These are phyloP conservation scores for Linnemannia schmuckeri DNA, from an alignment of 192 early-diverging fungal species.

Conservation along the genomic window DNA sequence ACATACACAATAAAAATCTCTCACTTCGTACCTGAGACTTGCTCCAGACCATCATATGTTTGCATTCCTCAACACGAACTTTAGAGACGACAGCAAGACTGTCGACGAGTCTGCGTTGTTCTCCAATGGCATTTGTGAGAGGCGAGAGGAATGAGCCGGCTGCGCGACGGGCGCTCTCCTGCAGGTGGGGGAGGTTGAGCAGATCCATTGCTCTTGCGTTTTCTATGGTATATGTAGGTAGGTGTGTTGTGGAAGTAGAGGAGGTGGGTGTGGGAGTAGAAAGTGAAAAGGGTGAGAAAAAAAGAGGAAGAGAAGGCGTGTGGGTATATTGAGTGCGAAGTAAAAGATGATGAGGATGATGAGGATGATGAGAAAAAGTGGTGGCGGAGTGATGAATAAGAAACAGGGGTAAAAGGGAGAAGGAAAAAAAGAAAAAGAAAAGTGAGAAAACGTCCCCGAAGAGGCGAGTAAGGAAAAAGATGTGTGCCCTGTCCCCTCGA, in stretches of 20 bases:
- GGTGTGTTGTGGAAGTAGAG: not conserved
- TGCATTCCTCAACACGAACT: slow-evolving; percentile 52
- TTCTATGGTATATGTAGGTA: not conserved
- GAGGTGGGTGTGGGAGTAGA: not conserved
- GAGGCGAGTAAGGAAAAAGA: not conserved
- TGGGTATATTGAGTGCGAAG: not conserved
- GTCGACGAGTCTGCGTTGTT: slow-evolving; percentile 48
- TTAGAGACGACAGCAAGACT: slow-evolving; percentile 46
- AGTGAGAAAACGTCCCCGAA: not conserved
- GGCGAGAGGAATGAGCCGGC: slow-evolving; percentile 53
- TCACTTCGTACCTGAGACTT: slow-evolving; percentile 36
- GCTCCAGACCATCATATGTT: slow-evolving; percentile 57
- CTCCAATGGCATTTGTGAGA: slow-evolving; percentile 52
- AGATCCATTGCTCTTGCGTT: slow-evolving; percentile 28
- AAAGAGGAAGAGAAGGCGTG: not conserved
- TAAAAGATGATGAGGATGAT: not conserved
- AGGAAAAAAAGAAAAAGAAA: not conserved
- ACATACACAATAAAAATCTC: not conserved
- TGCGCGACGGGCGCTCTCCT: slow-evolving; percentile 51
- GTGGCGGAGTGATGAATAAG: not conserved
- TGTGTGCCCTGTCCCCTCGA: not conserved
- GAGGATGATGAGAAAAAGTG: not conserved
- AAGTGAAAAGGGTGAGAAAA: not conserved
- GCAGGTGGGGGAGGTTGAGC: slow-evolving; percentile 36
- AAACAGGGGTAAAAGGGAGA: not conserved